phyloP scores from a whole-genome alignment of 108 stramenopile species.

The Phaeodactylum tricornutum region DNA sequence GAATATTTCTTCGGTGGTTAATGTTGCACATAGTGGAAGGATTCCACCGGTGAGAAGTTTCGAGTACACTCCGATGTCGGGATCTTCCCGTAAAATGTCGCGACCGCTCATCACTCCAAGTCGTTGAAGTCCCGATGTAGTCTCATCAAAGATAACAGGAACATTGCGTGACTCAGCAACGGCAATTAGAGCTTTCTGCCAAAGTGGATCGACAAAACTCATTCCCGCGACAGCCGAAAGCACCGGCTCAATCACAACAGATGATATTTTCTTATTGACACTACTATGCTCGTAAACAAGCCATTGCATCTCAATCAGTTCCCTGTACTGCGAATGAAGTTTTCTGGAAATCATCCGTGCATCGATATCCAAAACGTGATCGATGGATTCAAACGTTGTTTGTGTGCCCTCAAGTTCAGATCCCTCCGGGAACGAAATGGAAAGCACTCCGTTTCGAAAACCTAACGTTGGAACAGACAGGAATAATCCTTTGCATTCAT shows the following conservation, averaged over 20 bases:
- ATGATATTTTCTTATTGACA: constrained; percentile 2
- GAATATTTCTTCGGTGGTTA: constrained; percentile 15
- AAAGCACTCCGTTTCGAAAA: constrained; percentile 6
- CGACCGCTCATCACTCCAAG: constrained; percentile 14
- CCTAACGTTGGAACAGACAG: constrained; percentile 11
- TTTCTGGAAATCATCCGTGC: constrained; percentile 3
- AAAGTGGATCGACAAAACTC: constrained; percentile 21
- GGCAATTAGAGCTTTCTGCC: constrained; percentile 19
- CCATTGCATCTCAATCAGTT: constrained; percentile 16
- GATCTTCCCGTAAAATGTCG: constrained; percentile 10
- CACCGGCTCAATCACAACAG: constrained; percentile 16
- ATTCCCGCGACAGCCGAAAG: constrained; percentile 13
- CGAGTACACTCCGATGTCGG: constrained; percentile 17
- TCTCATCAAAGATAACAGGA: constrained; percentile 20
- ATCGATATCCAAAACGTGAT: constrained; percentile 8
- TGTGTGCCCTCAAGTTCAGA: not conserved
- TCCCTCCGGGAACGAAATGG: constrained; percentile 6
- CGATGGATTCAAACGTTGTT: constrained; percentile 3
- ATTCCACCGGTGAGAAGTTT: constrained; percentile 14
- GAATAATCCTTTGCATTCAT: constrained; percentile 16
- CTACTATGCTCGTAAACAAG: constrained; percentile 9
- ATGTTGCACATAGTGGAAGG: constrained; percentile 7
- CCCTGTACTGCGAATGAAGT: constrained; percentile 4
- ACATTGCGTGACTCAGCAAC: constrained; percentile 6
- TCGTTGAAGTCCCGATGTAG: constrained; percentile 13